Evolutionary conservation across 495 filamentous ascomycete species (phyloP), one percentile per base, ranked within the genome.

Genomic region (Choiromyces venosus): DNA sequence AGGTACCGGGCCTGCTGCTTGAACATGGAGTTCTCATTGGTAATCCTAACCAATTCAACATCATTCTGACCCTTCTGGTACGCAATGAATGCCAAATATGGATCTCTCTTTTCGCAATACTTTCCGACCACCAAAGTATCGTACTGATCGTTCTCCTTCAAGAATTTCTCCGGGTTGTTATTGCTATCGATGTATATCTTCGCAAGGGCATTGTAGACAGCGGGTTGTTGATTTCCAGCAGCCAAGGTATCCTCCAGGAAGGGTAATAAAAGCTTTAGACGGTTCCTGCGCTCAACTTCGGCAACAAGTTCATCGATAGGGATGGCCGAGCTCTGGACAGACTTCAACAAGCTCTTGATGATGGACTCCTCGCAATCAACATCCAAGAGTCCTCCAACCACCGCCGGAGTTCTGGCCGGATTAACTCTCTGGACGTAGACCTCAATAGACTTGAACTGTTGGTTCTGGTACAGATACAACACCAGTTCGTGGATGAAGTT

Each of bases 101-200:
- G 96, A 81, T 99, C 96, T 42, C 95, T 92, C 87, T 97, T 97
- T 85, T 97, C 95, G 82, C 96, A 99, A 86, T 99, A 99, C 83
- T 97, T 97, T 78, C 96, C 96, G 74, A 99, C 93, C 33, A 86
- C 89, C 56, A 97, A 84, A 4, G 96, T 90, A 83, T 99, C 96
- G 79, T 99, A 99, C 82, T 95, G 88, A 77, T 97, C 92, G 82
- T 98, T 99, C 84, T 98, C 95, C 86, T 93, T 96, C 66, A 99
- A 86, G 87, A 99, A 99, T 81, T 92, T 94, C 87, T 99, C 96
- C 0, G 96, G 96, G 82, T 97, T 93, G 84, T 97, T 97, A 86
- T 99, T 99, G 82, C 91, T 94, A 83, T 98, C 96, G 76, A 99
- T 99, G 85, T 99, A 99, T 75, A 99, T 98, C 90, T 99, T 99